Evolutionary conservation across 768 basidiomycete species (phyloP).

Genomic region (Boletellus emodensis): DNA sequence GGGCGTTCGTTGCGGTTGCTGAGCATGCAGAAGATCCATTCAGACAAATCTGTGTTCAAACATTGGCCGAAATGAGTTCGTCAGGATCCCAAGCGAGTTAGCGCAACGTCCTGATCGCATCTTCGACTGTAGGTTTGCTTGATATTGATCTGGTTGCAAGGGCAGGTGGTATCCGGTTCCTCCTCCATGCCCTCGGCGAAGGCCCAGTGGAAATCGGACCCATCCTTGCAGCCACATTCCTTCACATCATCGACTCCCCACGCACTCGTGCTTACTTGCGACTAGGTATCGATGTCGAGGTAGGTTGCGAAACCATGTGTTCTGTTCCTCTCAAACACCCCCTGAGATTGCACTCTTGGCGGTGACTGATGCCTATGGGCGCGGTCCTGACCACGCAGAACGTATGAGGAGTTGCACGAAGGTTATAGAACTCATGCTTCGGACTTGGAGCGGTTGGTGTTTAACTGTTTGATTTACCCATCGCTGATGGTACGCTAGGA

Average conservation of each 20-base stretch:
- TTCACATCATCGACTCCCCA: constrained; percentile 83
- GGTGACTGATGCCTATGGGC: constrained; percentile 91
- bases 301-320: constrained; percentile 29
- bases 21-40: constrained; percentile 93
- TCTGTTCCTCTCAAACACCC: background rate
- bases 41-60: constrained; percentile 76
- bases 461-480: background rate
- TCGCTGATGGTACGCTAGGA: constrained; percentile 43
- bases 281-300: constrained; percentile 88
- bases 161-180: constrained; percentile 80
- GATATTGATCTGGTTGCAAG: constrained; percentile 79
- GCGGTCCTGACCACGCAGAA: constrained; percentile 72
- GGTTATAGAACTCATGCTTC: constrained; percentile 77
- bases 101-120: constrained; percentile 8
- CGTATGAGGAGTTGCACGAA: constrained; percentile 73
- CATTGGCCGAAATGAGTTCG: constrained; percentile 85
- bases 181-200: constrained; percentile 86
- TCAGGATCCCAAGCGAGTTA: constrained; percentile 8
- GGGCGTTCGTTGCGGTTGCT: constrained; percentile 88
- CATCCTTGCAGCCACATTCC: constrained; percentile 72
- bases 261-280: constrained; percentile 72
- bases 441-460: constrained; percentile 87
- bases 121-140: constrained; percentile 60
- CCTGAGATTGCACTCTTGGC: constrained; percentile 77
- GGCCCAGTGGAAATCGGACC: constrained; percentile 81